A percentile compares a stretch with the other conserved stretches of the same genome.
Conservation (phyloP, 2,329 filamentous ascomycete species). For the Talaromyces sp. region DNA sequence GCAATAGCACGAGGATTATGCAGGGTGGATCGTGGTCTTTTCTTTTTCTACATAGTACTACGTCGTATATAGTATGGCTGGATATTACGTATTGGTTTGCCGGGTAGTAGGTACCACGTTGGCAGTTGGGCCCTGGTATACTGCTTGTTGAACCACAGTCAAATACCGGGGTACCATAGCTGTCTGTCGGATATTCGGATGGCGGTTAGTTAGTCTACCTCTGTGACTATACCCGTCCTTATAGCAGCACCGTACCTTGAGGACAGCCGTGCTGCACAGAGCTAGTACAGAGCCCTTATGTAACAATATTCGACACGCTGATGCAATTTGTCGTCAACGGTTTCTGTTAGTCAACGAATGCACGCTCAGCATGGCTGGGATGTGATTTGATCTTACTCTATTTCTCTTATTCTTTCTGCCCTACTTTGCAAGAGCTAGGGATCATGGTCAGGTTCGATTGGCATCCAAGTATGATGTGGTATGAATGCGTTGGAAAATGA, state of each 20-base stretch:
- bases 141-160: too few relatives aligned
- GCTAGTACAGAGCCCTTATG: neutral
- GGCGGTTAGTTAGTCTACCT: neutral
- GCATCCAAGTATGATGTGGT: neutral
- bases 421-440: neutral
- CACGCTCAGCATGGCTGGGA: neutral
- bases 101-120: neutral
- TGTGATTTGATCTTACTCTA: neutral
- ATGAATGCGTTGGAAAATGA: neutral
- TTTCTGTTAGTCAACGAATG: slow-evolving; percentile 18
- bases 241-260: neutral
- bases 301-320: neutral
- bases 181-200: neutral
- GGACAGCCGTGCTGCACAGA: neutral
- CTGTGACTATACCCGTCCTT: too few relatives aligned
- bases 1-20: neutral
- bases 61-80: neutral
- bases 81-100: neutral
- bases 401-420: neutral
- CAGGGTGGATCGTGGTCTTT: neutral
- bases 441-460: neutral
- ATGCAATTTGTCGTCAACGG: slow-evolving; percentile 12
- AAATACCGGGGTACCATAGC: neutral
- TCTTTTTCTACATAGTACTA: neutral
- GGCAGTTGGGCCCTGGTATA: neutral